These are phyloP conservation scores for Picochlorum sp. DNA, from an alignment of 139 green algal genomes.

Conservation along the genomic window DNA sequence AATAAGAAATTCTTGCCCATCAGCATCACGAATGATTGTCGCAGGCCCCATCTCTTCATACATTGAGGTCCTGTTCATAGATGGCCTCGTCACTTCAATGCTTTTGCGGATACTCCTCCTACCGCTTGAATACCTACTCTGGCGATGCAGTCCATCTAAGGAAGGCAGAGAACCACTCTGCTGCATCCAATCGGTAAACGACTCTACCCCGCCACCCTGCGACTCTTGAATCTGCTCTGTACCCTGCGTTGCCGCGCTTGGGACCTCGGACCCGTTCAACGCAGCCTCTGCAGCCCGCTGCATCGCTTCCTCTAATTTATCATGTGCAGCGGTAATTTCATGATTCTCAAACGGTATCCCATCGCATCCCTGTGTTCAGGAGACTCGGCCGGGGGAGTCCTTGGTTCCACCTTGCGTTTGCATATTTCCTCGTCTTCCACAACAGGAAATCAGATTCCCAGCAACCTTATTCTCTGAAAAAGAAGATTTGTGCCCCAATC, in stretches of 20 bases:
- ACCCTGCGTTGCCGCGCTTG: neutral
- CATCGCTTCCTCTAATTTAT: slow-evolving; percentile 6
- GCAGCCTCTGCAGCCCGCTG: slow-evolving; percentile 5
- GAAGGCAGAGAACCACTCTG: neutral
- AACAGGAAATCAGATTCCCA: too few relatives aligned
- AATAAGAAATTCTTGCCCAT: slow-evolving; percentile 8
- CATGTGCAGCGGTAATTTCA: too few relatives aligned
- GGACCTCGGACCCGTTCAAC: neutral
- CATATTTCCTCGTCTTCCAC: too few relatives aligned
- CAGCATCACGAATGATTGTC: slow-evolving; percentile 11
- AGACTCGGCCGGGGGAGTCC: too few relatives aligned
- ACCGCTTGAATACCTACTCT: neutral
- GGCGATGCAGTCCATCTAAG: neutral
- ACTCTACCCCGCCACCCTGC: neutral
- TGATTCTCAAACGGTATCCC: too few relatives aligned
- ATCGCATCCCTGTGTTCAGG: too few relatives aligned
- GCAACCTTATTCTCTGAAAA: too few relatives aligned
- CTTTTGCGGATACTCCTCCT: neutral
- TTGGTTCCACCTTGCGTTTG: too few relatives aligned
- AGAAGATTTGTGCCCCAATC: too few relatives aligned
- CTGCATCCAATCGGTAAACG: neutral
- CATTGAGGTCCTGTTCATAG: neutral
- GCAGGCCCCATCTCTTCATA: slow-evolving; percentile 4
- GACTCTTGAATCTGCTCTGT: neutral
- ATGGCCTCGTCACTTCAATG: neutral